Evolutionary conservation across 2,329 filamentous ascomycete genomes (phyloP).

Genomic region (Pseudogymnoascus sp.): DNA sequence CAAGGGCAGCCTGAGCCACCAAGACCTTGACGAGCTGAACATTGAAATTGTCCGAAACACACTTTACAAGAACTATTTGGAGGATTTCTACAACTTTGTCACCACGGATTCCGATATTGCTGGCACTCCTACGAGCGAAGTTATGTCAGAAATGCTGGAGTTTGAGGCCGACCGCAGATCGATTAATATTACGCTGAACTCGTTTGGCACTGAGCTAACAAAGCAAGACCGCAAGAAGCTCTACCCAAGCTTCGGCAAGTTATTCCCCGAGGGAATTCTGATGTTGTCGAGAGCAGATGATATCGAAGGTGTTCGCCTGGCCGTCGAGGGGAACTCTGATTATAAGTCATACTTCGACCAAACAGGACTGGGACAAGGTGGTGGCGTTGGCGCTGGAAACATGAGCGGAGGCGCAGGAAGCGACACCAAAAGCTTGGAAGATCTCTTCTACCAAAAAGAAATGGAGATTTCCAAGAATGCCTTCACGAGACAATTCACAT

Average conservation of each 20-base stretch:
- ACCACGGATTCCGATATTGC: conserved; percentile 80
- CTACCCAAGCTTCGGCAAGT: conserved; percentile 82
- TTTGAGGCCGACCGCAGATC: conserved; percentile 94
- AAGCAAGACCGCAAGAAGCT: conserved; percentile 94
- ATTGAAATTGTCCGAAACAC: conserved; percentile 99
- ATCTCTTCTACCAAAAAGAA: conserved; percentile 98
- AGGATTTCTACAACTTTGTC: conserved; percentile 94
- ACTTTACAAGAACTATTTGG: conserved; percentile 97
- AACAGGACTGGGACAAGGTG: conserved; percentile 68
- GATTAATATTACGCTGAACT: conserved; percentile 99
- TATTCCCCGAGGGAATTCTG: conserved; percentile 88
- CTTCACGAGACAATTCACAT: conserved; percentile 94
- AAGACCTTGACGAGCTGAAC: conserved; percentile 96
- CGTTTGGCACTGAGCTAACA: conserved; percentile 89
- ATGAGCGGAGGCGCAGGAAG: conserved; percentile 72
- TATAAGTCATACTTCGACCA: conserved; percentile 97
- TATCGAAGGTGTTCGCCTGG: conserved; percentile 83
- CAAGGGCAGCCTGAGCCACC: conserved; percentile 91
- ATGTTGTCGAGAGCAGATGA: conserved; percentile 96
- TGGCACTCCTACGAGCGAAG: conserved; percentile 81
- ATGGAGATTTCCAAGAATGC: conserved; percentile 96
- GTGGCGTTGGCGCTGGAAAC: conserved; percentile 69
- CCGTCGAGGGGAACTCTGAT: conserved; percentile 85
- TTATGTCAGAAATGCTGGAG: conserved; percentile 93
- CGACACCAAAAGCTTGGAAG: conserved; percentile 85